Percentiles rank a stretch among this genome's conserved stretches.
phyloP scores from a whole-genome alignment of 1,139 yeast genomes.

The Geotrichum candidum region DNA sequence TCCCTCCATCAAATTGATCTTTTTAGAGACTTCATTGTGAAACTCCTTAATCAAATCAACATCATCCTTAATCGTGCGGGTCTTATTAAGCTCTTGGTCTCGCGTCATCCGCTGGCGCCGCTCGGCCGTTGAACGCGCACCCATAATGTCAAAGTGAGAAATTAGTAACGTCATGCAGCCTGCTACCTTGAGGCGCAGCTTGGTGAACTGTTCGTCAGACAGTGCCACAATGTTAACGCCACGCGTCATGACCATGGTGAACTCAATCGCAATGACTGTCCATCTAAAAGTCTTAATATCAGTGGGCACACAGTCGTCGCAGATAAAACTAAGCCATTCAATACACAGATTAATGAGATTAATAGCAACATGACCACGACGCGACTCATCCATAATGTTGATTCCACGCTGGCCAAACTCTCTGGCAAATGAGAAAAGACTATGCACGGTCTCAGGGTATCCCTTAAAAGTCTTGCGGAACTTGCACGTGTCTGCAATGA shows the following conservation, averaged over 20 bases:
- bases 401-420: conserved; percentile 77
- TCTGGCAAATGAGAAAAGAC: conserved; percentile 70
- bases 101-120: conserved; percentile 36
- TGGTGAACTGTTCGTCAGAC: conserved; percentile 67
- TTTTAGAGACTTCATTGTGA: conserved; percentile 54
- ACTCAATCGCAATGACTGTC: conserved; percentile 93
- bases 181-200: conserved; percentile 76
- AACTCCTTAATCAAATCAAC: conserved; percentile 51
- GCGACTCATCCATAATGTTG: conserved; percentile 54
- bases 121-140: conserved; percentile 83
- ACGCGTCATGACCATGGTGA: conserved; percentile 90
- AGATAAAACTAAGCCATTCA: conserved; percentile 87
- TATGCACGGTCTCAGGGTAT: conserved; percentile 67
- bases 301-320: conserved; percentile 91
- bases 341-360: conserved; percentile 69
- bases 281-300: conserved; percentile 88
- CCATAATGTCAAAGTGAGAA: conserved; percentile 97
- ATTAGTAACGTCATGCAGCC: conserved; percentile 90
- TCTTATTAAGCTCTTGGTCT: conserved; percentile 2
- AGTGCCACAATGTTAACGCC: conserved; percentile 84
- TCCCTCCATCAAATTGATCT: conserved; percentile 50
- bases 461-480: conserved; percentile 42
- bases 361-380: conserved; percentile 65
- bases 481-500: conserved; percentile 56
- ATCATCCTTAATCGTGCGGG: conserved; percentile 42